Evolutionary conservation across 164 flowering plant genomes (phyloP).

Genomic region (Cinnamomum micranthum): DNA sequence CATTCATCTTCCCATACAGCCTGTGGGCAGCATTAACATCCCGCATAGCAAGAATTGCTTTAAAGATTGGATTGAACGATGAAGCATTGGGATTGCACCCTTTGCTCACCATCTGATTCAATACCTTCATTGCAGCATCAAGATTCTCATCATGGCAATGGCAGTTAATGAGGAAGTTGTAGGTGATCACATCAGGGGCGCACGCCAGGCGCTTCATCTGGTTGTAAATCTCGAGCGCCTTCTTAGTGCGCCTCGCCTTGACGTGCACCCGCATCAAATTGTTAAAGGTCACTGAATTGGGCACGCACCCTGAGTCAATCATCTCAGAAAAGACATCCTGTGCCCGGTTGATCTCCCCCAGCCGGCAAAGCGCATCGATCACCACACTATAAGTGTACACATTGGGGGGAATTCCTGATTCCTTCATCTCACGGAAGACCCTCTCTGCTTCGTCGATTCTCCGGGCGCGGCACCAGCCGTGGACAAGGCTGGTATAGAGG

Average conservation of each 20-base stretch:
- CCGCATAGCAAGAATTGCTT: conserved; percentile 40
- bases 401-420: conserved; percentile 62
- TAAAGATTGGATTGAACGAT: conserved; percentile 74
- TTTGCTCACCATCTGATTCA: conserved; percentile 59
- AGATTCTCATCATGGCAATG: conserved; percentile 68
- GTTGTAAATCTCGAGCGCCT: conserved; percentile 82
- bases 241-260: conserved; percentile 66
- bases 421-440: conserved; percentile 81
- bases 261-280: conserved; percentile 85
- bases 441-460: conserved; percentile 70
- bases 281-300: conserved; percentile 76
- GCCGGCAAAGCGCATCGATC: conserved; percentile 80
- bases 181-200: conserved; percentile 60
- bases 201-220: conserved; percentile 80
- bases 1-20: conserved; percentile 68
- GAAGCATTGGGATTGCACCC: conserved; percentile 54
- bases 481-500: conserved; percentile 69
- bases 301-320: conserved; percentile 67
- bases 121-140: conserved; percentile 64
- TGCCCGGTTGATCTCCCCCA: conserved; percentile 77
- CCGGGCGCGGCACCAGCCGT: conserved; percentile 90
- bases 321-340: conserved; percentile 86
- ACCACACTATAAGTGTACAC: conserved; percentile 77
- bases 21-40: conserved; percentile 89
- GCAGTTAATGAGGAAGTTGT: conserved; percentile 71